Evolutionary conservation across 1,284 basidiomycete species (phyloP), one percentile per base, ranked within the genome.

Genomic region (Fistulinella cinereoalba): DNA sequence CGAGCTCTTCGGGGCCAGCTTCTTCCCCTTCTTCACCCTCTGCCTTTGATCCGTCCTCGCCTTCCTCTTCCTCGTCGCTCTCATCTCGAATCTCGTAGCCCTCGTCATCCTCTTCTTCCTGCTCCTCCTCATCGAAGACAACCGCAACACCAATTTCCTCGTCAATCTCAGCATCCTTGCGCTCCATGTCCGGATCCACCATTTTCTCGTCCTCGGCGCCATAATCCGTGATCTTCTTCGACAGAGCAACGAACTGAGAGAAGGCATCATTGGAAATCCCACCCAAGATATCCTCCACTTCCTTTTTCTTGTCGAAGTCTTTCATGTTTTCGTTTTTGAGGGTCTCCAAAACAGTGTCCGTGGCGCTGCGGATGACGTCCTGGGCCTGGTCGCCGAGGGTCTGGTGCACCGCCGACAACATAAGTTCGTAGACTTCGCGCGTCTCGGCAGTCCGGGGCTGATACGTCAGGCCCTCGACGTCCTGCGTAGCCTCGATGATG

Each of bases 291-390:
- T 84, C 83, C 68, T 97, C 88, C 24, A 96, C 81, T 61, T 97
- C 94, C 70, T 85, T 91, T 71, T 97, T 97, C 78, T 96, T 96
- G 77, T 99, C 97, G 60, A 97, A 92, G 67, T 99, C 96, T 71
- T 95, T 97, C 72, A 95, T 67, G 51, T 78, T 74, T 54, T 97
- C 93, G 60, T 85, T 88, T 72, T 98, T 99, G 59, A 99, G 78
- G 4, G 83, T 80, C 70, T 97, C 93, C 41, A 99, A 74, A 1
- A 95, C 86, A 1, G 83, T 82, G 68, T 99, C 96, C 15, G 97
- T 88, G 5, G 97, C 97, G 53, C 89, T 93, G 21, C 96, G 86
- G 42, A 99, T 85, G 56, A 99, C 86, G 54, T 98, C 96, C 62
- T 94, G 92, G 0, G 94, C 91, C 65, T 97, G 94, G 70, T 98